Evolutionary conservation across 2,329 filamentous ascomycete genomes (phyloP), one percentile per base, ranked within the genome.

Genomic region (Xylariaceae sp.): DNA sequence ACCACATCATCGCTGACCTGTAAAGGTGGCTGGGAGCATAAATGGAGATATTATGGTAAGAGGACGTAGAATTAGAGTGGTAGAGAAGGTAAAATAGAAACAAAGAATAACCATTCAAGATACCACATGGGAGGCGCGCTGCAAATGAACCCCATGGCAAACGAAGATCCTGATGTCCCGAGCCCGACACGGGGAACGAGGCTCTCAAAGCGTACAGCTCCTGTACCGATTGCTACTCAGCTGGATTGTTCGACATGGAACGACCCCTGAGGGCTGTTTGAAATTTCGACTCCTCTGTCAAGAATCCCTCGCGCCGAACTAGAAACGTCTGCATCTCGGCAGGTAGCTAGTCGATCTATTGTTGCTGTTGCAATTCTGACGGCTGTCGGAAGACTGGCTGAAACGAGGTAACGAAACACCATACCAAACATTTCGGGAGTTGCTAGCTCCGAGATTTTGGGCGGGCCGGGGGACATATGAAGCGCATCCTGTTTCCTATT

Each of bases 351-450:
- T 36, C 33, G 48, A 52, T 53, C 48, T 46, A 17, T 12, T 36
- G 6, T 49, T 43, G 33, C 43, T n/a, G 41, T 44, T 48, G 49
- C 16, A 9, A 26, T 44, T 58, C 41, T 40, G 46, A 51, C 34
- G 40, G 36, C 36, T 37, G 43, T 37, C 50, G 29, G 37, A 28
- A 33, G 31, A 21, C 51, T 50, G 46, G 54, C 66, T 71, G 68
- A 70, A 71, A 71, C 68, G 60, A 58, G 62, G 16, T 49, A 47
- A 40, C 45, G 54, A 61, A 62, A 54, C 57, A 61, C 60, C 56
- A 40, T 57, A 62, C 60, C 56, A 62, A 66, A 65, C 56, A 63
- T 60, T 59, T 60, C 69, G 69, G 69, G 60, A 65, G 50, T 51
- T 65, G 58, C 57, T 63, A 64, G 49, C 58, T 63, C 67, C 67